Conservation (phyloP, 768 basidiomycete genomes). For the Mycena pura region DNA sequence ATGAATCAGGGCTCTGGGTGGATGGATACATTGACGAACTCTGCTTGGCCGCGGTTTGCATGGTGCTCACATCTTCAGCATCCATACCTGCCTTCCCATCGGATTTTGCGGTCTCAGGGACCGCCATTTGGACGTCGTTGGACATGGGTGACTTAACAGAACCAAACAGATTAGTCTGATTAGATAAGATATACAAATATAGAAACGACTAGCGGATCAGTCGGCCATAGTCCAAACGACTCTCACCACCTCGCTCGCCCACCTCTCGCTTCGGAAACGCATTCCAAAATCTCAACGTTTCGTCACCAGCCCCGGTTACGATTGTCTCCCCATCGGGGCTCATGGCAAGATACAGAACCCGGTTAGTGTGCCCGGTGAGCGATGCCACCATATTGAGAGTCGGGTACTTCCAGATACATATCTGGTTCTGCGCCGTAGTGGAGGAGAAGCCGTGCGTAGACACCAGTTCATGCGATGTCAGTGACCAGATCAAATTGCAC, state of each 20-base stretch:
- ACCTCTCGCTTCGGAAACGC: slow-evolving; percentile 85
- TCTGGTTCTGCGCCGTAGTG: slow-evolving; percentile 94
- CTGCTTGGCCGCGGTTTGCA: slow-evolving; percentile 60
- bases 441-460: slow-evolving; percentile 98
- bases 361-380: slow-evolving; percentile 91
- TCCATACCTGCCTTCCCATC: background rate
- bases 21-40: slow-evolving; percentile 42
- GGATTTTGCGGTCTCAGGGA: background rate
- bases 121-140: slow-evolving; percentile 12
- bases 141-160: slow-evolving; percentile 3
- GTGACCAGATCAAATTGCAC: slow-evolving; percentile 96
- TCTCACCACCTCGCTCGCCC: slow-evolving; percentile 46
- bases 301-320: slow-evolving; percentile 97
- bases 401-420: slow-evolving; percentile 95
- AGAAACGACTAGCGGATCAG: slow-evolving; percentile 53
- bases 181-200: background rate
- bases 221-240: slow-evolving; percentile 56
- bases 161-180: slow-evolving; percentile 8
- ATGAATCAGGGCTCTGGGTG: background rate
- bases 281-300: slow-evolving; percentile 97
- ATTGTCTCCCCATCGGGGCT: slow-evolving; percentile 97
- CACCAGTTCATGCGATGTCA: slow-evolving; percentile 95
- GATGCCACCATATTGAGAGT: slow-evolving; percentile 93
- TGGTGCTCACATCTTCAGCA: slow-evolving; percentile 47
- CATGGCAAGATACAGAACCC: slow-evolving; percentile 97